Evolutionary conservation across 1,284 basidiomycete genomes (phyloP), one percentile per base, ranked within the genome.

Genomic region (Cystobasidium slooffiae): DNA sequence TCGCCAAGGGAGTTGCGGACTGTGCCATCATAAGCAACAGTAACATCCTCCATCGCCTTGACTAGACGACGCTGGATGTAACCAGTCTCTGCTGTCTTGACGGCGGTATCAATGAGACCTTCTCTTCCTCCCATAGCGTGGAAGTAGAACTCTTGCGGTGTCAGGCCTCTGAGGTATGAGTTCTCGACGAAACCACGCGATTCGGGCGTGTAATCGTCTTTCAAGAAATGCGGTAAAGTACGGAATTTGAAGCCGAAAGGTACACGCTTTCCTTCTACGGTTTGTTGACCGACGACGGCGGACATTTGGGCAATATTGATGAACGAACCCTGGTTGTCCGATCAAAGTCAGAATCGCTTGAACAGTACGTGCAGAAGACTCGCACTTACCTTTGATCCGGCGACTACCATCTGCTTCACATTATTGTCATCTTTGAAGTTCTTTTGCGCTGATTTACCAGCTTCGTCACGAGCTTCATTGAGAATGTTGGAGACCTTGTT

Each of bases 241-340:
- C 96, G 91, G 84, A 99, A 95, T 75, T 90, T 91, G 88, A 99
- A 99, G 20, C 97, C 96, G 82, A 97, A 99, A 0, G 95, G 95
- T 81, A 99, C 97, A 79, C 96, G 94, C 80, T 93, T 93, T 79
- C 97, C 97, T 84, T 99, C 97, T 75, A 99, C 96, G 78, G 90
- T 92, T 84, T 99, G 97, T 83, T 99, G 97, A 44, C 97, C 97
- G 66, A 99, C 97, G 86, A 95, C 96, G 75, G 97, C 95, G 9
- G 95, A 97, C 97, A 99, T 99, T 84, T 99, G 97, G 22, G 97
- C 99, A 81, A 99, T 98, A 84, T 99, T 99, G 87, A 99, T 99
- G 86, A 85, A 84, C 6, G 83, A 84, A 56, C 78, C 80, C 70
- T 73, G 63, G 3, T 1, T 6, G 37, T 6, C 2, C 20, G 24